phyloP scores from a whole-genome alignment of 2,329 filamentous ascomycete species.

The Trichoderma sp. region DNA sequence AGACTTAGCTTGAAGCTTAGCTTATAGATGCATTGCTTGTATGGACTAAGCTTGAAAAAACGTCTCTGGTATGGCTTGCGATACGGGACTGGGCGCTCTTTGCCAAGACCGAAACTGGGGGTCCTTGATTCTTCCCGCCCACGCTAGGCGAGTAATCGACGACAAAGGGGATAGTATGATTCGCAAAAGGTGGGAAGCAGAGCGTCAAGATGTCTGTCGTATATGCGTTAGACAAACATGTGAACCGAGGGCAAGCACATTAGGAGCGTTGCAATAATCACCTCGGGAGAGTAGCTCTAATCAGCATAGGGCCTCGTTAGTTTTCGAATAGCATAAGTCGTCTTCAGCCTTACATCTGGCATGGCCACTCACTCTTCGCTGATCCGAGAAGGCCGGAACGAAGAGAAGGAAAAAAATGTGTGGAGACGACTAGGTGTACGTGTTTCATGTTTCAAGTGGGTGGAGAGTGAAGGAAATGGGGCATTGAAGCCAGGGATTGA shows the following conservation, averaged over 20 bases:
- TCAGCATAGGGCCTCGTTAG: background rate
- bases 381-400: background rate
- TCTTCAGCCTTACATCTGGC: background rate
- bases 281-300: background rate
- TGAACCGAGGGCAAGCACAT: background rate
- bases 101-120: background rate
- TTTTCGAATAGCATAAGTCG: background rate
- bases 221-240: background rate
- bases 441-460: conserved; percentile 5
- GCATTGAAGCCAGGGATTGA: background rate
- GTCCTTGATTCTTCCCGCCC: background rate
- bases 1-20: conserved; percentile 5
- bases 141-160: background rate
- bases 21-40: background rate
- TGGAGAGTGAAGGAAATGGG: background rate
- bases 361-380: background rate
- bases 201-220: background rate
- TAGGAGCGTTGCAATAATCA: background rate
- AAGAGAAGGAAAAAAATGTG: background rate
- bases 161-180: background rate
- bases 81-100: background rate
- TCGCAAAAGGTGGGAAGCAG: background rate
- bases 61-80: background rate
- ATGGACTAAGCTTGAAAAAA: background rate
- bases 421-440: background rate